Percentiles rank a stretch among this genome's conserved stretches.
Conservation (phyloP, 352 stramenopile species). For the Globisporangium abappressorium region DNA sequence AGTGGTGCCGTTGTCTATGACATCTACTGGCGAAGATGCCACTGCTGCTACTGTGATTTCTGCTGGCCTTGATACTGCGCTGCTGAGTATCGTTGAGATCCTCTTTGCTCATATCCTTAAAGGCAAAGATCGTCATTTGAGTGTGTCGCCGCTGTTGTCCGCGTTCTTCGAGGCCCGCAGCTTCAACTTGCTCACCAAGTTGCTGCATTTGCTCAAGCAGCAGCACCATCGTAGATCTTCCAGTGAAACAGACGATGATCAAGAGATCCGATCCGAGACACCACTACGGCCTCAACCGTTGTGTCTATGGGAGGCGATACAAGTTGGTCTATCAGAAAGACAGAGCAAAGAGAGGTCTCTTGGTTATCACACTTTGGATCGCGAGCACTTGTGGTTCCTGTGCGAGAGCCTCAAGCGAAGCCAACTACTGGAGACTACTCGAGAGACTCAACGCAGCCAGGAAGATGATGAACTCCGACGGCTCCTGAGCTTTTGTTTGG, state of each 20-base stretch:
- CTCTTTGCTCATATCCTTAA: not conserved
- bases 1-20: not conserved
- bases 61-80: not conserved
- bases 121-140: not conserved
- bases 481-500: slow-evolving; percentile 5
- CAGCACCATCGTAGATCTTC: not conserved
- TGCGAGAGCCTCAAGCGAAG: not conserved
- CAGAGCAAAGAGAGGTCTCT: not conserved
- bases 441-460: not conserved
- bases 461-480: not conserved
- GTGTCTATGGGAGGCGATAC: slow-evolving; percentile 6
- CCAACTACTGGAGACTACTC: not conserved
- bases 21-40: not conserved
- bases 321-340: not conserved
- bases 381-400: slow-evolving; percentile 30
- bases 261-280: not conserved
- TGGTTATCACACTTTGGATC: slow-evolving; percentile 5
- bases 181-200: slow-evolving; percentile 6
- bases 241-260: not conserved
- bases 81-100: not conserved
- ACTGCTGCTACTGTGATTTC: not conserved
- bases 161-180: slow-evolving; percentile 10
- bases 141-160: not conserved
- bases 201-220: not conserved
- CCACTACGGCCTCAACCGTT: not conserved